These are phyloP conservation scores for Penicillium concentricum DNA, from an alignment of 2,329 filamentous ascomycete genomes.

Conservation along the genomic window DNA sequence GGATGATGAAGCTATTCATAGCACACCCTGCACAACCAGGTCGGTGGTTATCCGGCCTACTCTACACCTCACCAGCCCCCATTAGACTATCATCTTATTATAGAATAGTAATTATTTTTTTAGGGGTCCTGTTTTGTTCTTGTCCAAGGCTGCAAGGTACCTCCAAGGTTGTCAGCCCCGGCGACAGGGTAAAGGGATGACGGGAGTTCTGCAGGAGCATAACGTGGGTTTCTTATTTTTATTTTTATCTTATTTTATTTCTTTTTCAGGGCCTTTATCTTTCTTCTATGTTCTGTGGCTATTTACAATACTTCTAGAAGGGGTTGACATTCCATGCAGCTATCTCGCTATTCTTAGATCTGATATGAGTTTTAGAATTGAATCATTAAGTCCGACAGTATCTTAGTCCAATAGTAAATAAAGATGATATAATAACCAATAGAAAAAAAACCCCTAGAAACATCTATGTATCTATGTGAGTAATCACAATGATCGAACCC, in stretches of 20 bases:
- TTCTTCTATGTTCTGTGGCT: neutral
- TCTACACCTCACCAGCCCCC: neutral
- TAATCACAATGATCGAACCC: neutral
- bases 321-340: neutral
- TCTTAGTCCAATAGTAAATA: neutral
- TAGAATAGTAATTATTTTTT: neutral
- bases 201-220: slow-evolving; percentile 9
- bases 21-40: neutral
- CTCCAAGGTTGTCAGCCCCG: neutral
- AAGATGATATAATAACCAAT: neutral
- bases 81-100: neutral
- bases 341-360: slow-evolving; percentile 15
- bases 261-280: neutral
- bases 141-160: neutral
- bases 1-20: slow-evolving; percentile 5
- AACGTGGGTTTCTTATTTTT: slow-evolving; percentile 24
- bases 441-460: neutral
- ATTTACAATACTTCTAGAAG: slow-evolving; percentile 4
- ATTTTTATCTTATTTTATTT: neutral
- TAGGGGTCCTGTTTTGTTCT: neutral
- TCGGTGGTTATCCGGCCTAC: neutral
- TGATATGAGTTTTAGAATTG: slow-evolving; percentile 3
- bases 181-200: neutral
- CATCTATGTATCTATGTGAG: neutral
- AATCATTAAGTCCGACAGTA: neutral